Evolutionary conservation across 2,329 filamentous ascomycete genomes (phyloP).

Genomic region (Fusarium ambrosium): DNA sequence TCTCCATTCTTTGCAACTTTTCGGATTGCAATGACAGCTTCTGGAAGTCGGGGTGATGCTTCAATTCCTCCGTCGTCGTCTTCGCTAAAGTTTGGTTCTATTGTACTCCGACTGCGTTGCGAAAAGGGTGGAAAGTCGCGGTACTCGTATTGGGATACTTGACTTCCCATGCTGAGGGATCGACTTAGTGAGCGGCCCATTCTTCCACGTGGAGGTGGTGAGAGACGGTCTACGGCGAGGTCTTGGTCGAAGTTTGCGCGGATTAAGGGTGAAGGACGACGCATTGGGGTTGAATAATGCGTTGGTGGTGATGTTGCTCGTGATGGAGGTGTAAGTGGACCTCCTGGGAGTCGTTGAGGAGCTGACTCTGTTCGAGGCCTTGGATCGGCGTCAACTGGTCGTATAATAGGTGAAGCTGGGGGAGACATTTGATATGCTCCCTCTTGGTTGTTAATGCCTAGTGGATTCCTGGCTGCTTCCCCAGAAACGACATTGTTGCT

Average conservation of each 20-base stretch:
- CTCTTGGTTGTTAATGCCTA: slow-evolving; percentile 51
- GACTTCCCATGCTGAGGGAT: slow-evolving; percentile 53
- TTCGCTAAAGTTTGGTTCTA: slow-evolving; percentile 39
- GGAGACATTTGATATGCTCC: slow-evolving; percentile 33
- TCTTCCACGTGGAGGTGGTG: slow-evolving; percentile 50
- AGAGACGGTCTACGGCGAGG: slow-evolving; percentile 55
- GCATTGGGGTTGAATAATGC: slow-evolving; percentile 48
- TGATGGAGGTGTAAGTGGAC: slow-evolving; percentile 44
- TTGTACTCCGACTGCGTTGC: slow-evolving; percentile 51
- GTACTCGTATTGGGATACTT: slow-evolving; percentile 49
- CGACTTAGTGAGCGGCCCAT: slow-evolving; percentile 51
- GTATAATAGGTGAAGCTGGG: slow-evolving; percentile 51
- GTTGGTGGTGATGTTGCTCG: slow-evolving; percentile 48
- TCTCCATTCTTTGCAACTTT: slow-evolving; percentile 40
- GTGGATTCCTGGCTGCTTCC: slow-evolving; percentile 47
- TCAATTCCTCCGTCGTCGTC: slow-evolving; percentile 47
- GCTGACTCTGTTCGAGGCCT: slow-evolving; percentile 47
- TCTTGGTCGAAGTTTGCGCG: slow-evolving; percentile 56
- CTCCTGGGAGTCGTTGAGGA: slow-evolving; percentile 34
- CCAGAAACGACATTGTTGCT: not conserved
- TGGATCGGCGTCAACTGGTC: slow-evolving; percentile 44
- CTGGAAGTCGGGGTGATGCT: slow-evolving; percentile 50
- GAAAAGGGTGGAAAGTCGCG: slow-evolving; percentile 55
- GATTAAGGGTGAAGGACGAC: slow-evolving; percentile 51
- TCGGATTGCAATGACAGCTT: slow-evolving; percentile 51